Base-by-base conservation (phyloP, 441 rosid species). In the Gossypium davidsonii region DNA sequence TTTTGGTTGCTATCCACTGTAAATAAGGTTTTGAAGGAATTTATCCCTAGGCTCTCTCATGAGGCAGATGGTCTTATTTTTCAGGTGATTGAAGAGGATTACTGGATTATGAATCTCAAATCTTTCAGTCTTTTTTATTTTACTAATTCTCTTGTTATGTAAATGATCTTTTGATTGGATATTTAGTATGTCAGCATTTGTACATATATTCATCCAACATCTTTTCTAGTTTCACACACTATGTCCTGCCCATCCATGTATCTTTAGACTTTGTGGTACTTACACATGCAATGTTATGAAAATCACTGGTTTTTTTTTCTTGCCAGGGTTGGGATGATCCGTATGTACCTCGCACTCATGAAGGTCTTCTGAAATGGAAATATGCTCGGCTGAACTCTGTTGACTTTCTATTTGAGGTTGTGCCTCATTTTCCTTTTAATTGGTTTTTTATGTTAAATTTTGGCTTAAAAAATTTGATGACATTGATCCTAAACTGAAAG, bases 321-420 rank as follows among this genome's bases (percentile, higher is more conserved):
- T 76, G 63, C 61, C 80, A 96, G 99, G 99, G 97, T 51, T 96
- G 99, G 99, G 98, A 96, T 78, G 99, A 96, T 81, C 98, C 97
- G 56, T 96, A 96, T 58, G 91, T 91, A 78, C 91, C 99, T 59
- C 94, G 97, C 71, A 90, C 98, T 23, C 97, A 96, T 74, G 94
- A 96, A 81, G 97, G 98, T 64, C 97, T 96, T 73, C 73, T 96
- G 74, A 96, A 96, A 83, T 93, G 99, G 98, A 96, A 96, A 78
- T 96, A 93, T 84, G 90, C 98, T 58, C 88, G 86, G 69, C 78
- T 90, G 97, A 96, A 96, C 84, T 96, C 97, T 2, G 97, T 96
- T 49, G 99, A 96, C 84, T 96, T 96, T 87, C 83, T 89, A 51
- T 96, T 89, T 80, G 97, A 96, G 91, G 97, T 89, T 80, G 31